Conservation (phyloP, 2,329 filamentous ascomycete genomes). For the Chalaropsis ovoidea region DNA sequence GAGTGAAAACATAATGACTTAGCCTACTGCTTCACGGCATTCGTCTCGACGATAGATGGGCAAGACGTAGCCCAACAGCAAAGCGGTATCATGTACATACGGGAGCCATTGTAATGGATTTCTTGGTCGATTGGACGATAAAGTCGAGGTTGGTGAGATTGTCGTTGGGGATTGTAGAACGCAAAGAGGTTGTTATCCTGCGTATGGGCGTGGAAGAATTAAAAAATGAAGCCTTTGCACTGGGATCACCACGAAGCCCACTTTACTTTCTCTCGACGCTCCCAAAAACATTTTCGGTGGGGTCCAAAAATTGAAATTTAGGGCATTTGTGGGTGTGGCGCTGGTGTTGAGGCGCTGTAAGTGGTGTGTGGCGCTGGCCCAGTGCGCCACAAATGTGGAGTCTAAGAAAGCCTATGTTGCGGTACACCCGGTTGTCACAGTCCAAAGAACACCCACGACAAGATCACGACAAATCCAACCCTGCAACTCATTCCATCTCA, state of each 20-base stretch:
- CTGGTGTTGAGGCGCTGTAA: background rate
- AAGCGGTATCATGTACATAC: constrained; percentile 79
- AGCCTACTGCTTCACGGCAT: constrained; percentile 87
- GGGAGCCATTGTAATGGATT: constrained; percentile 63
- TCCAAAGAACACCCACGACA: background rate
- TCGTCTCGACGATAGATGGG: constrained; percentile 26
- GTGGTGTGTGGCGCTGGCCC: background rate
- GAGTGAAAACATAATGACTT: constrained; percentile 49
- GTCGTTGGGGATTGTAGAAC: constrained; percentile 31
- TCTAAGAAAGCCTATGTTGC: background rate
- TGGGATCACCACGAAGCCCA: constrained; percentile 15
- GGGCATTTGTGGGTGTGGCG: constrained; percentile 24
- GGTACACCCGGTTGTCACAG: too few relatives aligned
- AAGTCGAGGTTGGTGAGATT: constrained; percentile 26
- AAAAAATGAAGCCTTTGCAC: background rate
- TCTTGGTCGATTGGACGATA: constrained; percentile 25
- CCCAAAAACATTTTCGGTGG: constrained; percentile 15
- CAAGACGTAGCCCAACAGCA: constrained; percentile 69
- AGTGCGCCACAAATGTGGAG: background rate
- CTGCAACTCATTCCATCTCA: background rate
- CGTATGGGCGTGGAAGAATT: constrained; percentile 41
- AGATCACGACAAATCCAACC: too few relatives aligned
- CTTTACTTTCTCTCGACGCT: constrained; percentile 10
- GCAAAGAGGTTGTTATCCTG: constrained; percentile 74
- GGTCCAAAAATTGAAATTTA: background rate